phyloP scores from a whole-genome alignment of 169 alveolate species.

The Eimeria sp. region DNA sequence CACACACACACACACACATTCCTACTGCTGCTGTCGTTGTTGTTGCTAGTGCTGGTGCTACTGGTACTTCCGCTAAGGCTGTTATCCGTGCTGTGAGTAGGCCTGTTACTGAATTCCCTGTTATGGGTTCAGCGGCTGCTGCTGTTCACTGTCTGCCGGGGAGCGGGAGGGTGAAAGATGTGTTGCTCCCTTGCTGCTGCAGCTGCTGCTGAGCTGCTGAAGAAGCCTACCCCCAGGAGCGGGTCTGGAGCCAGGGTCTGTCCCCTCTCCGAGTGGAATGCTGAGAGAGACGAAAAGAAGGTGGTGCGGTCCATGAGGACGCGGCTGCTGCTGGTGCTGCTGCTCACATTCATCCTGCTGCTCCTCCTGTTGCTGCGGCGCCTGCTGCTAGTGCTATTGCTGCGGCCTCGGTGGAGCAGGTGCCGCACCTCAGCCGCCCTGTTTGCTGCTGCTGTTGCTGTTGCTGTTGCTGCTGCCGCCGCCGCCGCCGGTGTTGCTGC shows the following conservation, averaged over 20 bases:
- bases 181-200: slow-evolving; percentile 14
- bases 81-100: background rate
- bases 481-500: slow-evolving; percentile 3
- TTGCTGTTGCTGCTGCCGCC: slow-evolving; percentile 34
- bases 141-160: background rate
- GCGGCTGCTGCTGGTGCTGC: slow-evolving; percentile 4
- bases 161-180: background rate
- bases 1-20: slow-evolving; percentile 27
- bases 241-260: slow-evolving; percentile 62
- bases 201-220: background rate
- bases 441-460: background rate
- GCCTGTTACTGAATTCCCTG: background rate
- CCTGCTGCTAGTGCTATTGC: background rate
- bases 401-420: background rate
- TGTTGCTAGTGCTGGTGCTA: too few species aligned
- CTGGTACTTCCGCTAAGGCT: too few species aligned
- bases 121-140: background rate
- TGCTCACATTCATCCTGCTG: background rate
- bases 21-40: background rate
- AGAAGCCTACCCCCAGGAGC: slow-evolving; percentile 36
- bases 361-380: slow-evolving; percentile 20
- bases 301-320: slow-evolving; percentile 63
- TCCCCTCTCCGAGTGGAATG: slow-evolving; percentile 71
- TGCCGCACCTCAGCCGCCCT: slow-evolving; percentile 15
- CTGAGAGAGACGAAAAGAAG: slow-evolving; percentile 38